Conservation (phyloP, 805 yeast genomes). For the Ogataea chonburiensis region DNA sequence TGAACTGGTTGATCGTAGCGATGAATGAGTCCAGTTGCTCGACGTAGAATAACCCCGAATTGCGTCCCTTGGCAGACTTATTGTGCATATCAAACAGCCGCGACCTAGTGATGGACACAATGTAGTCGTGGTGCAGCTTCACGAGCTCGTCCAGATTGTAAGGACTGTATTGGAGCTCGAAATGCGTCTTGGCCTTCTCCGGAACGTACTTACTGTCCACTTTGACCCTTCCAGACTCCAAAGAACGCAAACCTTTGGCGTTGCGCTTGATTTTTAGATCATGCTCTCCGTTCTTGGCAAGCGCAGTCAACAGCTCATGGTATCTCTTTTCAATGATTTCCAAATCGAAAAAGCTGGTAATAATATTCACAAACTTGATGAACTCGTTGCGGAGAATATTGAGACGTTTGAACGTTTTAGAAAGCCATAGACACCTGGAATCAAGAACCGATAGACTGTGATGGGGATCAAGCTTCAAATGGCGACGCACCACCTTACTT, state of each 20-base stretch:
- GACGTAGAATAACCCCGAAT: conserved; percentile 41
- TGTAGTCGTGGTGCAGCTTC: conserved; percentile 33
- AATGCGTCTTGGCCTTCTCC: neutral
- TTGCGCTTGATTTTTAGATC: conserved; percentile 15
- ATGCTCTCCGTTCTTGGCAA: conserved; percentile 18
- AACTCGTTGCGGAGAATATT: conserved; percentile 40
- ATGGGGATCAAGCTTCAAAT: conserved; percentile 8
- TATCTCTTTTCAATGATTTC: conserved; percentile 47
- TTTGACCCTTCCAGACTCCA: conserved; percentile 14
- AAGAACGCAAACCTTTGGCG: conserved; percentile 20
- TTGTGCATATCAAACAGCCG: conserved; percentile 34
- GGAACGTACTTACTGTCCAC: conserved; percentile 13
- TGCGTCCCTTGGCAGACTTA: conserved; percentile 32
- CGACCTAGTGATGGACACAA: conserved; percentile 37
- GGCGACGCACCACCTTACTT: conserved; percentile 15
- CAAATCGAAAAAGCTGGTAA: conserved; percentile 42
- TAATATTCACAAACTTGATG: conserved; percentile 40
- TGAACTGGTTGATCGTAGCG: conserved; percentile 39
- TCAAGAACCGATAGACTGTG: conserved; percentile 16
- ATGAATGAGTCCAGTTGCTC: conserved; percentile 41
- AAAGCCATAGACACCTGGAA: conserved; percentile 22
- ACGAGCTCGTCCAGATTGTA: conserved; percentile 52
- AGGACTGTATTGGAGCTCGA: conserved; percentile 24
- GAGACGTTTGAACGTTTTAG: conserved; percentile 30
- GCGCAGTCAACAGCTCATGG: conserved; percentile 26